These are phyloP conservation scores for Diversispora epigaea DNA, from an alignment of 192 early-diverging fungal species.

Conservation along the genomic window DNA sequence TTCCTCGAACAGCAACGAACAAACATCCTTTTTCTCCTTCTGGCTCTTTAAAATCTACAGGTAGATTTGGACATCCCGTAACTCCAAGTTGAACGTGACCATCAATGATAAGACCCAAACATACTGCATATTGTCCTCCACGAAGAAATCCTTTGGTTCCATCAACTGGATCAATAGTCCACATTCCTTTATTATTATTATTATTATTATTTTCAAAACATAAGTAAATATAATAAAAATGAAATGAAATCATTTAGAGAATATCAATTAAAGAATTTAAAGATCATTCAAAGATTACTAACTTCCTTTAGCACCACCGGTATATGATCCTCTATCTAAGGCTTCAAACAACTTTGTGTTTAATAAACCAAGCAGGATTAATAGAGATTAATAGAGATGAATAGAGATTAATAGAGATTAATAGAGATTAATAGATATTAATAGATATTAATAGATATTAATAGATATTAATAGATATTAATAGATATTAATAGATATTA, in stretches of 20 bases:
- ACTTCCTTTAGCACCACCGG: slow-evolving; percentile 27
- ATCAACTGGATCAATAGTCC: slow-evolving; percentile 89
- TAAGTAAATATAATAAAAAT: background rate
- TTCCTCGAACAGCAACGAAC: slow-evolving; percentile 81
- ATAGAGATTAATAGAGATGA: too few species aligned
- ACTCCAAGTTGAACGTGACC: slow-evolving; percentile 89
- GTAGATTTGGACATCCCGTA: slow-evolving; percentile 82
- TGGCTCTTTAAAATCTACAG: slow-evolving; percentile 56
- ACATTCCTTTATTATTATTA: slow-evolving; percentile 59
- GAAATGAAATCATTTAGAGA: background rate
- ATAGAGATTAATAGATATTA: too few species aligned
- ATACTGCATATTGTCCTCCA: slow-evolving; percentile 97
- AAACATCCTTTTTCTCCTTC: slow-evolving; percentile 75
- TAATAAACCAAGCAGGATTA: too few species aligned
- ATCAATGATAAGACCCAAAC: slow-evolving; percentile 87
- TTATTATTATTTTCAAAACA: background rate
- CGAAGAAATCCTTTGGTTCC: slow-evolving; percentile 99
- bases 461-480: background rate
- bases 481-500: slow-evolving; percentile 7
- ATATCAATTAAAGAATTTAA: background rate
- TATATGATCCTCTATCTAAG: slow-evolving; percentile 84
- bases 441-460: too few species aligned
- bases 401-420: too few species aligned
- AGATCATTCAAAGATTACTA: background rate
- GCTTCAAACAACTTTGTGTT: slow-evolving; percentile 63